Base-by-base conservation (phyloP, 2,329 filamentous ascomycete species). In the Dryadomyces quercivorus region DNA sequence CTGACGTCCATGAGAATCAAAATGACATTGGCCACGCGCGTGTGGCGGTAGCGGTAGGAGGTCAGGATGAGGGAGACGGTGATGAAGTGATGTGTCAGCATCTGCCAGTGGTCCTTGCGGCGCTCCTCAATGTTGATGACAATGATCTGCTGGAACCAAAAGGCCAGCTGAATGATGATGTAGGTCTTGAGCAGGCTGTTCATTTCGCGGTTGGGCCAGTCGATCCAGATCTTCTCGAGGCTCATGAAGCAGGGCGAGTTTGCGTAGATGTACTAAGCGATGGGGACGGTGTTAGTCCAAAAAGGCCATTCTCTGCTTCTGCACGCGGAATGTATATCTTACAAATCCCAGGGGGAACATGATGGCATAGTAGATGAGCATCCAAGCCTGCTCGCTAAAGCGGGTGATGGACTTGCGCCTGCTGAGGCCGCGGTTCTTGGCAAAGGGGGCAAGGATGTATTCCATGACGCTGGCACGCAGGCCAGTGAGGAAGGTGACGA, bases 81-180 rank as follows among this genome's bases (percentile, higher is more conserved):
- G 66, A 97, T 83, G 65, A 96, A 80, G 71, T 98, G 93, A 69
- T 97, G 93, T 18, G 82, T 85, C 61, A 97, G 82, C 93, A 97
- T 97, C 70, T 97, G 92, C 73, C 82, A 86, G 70, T 96, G 86
- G 63, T 98, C 93, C 72, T 97, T 97, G 64, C 93, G 81, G 60
- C 86, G 82, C 70, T 94, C 88, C 70, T 98, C 93, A 57, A 97
- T 90, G 70, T 96, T 86, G 67, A 97, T 88, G 56, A 96, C 88
- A 36, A 96, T 75, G 60, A 97, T 86, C 71, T 95, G 91, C 71
- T 97, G 92, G 50, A 96, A 70, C 86, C 89, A 96, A 69, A 96
- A 97, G 22, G 86, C 84, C 70, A 91, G 86, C 67, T 97, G 91
- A 15, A 85, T 84, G 36, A 98, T 76, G 63, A 95, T 88, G 70